Conservation (phyloP, 306 rosid genomes). For the Heteromeles arbutifolia region DNA sequence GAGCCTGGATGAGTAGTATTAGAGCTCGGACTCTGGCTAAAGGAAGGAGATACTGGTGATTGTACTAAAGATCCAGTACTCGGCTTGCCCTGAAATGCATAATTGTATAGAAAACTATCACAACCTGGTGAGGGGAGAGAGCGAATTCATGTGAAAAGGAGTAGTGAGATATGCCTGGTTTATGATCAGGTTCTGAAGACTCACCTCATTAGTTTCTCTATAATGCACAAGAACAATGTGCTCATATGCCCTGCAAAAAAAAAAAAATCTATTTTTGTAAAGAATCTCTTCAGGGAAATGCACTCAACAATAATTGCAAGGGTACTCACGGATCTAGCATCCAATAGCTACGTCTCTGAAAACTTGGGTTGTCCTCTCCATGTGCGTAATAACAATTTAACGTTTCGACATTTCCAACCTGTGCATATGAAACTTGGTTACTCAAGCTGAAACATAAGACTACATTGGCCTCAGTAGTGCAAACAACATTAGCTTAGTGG, state of each 20-base stretch:
- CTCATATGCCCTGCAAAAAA: conserved; percentile 68
- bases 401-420: conserved; percentile 89
- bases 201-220: conserved; percentile 78
- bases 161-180: conserved; percentile 10
- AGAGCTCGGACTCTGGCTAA: conserved; percentile 37
- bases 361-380: conserved; percentile 78
- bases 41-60: conserved; percentile 49
- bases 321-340: conserved; percentile 87
- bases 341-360: conserved; percentile 97
- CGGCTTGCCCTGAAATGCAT: conserved; percentile 54
- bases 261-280: conserved; percentile 10
- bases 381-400: conserved; percentile 96
- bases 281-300: background rate
- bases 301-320: conserved; percentile 14
- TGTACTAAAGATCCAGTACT: conserved; percentile 36
- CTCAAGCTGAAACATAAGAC: conserved; percentile 17
- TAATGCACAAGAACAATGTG: conserved; percentile 96
- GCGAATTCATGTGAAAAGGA: background rate
- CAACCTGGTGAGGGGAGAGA: background rate
- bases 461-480: conserved; percentile 3
- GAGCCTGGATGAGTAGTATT: conserved; percentile 35
- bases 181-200: conserved; percentile 23
- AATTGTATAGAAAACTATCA: background rate
- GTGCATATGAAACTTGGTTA: conserved; percentile 22
- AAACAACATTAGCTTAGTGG: background rate